Conservation (phyloP, 2,329 filamentous ascomycete species). For the Aspergillus pseudonomiae region DNA sequence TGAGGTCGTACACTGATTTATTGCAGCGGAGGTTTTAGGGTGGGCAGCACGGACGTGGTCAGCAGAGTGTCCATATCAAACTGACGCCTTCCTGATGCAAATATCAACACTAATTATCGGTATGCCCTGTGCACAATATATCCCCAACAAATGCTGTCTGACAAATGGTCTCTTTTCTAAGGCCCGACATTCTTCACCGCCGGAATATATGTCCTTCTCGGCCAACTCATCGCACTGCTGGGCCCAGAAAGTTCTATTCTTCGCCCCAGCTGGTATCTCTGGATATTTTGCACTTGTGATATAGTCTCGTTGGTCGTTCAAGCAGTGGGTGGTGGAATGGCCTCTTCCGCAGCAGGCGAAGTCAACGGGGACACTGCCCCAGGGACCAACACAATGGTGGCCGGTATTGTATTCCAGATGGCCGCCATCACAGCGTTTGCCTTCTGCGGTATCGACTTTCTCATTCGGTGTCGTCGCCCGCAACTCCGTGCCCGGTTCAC, state of each 20-base stretch:
- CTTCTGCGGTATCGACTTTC: constrained; percentile 43
- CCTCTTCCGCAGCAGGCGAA: constrained; percentile 47
- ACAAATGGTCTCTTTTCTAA: constrained; percentile 10
- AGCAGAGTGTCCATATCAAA: constrained; percentile 51
- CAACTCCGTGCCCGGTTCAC: no score
- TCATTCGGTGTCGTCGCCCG: constrained; percentile 23
- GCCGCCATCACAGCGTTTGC: constrained; percentile 53
- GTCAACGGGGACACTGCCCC: constrained; percentile 49
- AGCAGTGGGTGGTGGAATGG: constrained; percentile 58
- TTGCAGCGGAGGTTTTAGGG: constrained; percentile 47
- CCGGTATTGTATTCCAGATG: constrained; percentile 62
- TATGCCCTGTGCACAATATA: constrained; percentile 12
- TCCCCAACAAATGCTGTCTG: not conserved
- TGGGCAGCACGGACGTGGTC: constrained; percentile 43
- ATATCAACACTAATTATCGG: constrained; percentile 48
- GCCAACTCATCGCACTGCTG: constrained; percentile 49
- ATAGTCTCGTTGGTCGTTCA: constrained; percentile 59
- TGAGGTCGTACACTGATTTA: constrained; percentile 5
- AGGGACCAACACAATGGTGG: constrained; percentile 55
- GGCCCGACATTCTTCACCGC: constrained; percentile 56
- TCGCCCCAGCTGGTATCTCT: constrained; percentile 48
- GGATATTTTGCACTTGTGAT: constrained; percentile 57
- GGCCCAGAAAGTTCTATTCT: constrained; percentile 49
- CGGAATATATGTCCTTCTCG: constrained; percentile 54
- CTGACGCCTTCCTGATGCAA: constrained; percentile 54